Evolutionary conservation across 2,329 filamentous ascomycete species (phyloP).

Genomic region (Orbilia quercus): DNA sequence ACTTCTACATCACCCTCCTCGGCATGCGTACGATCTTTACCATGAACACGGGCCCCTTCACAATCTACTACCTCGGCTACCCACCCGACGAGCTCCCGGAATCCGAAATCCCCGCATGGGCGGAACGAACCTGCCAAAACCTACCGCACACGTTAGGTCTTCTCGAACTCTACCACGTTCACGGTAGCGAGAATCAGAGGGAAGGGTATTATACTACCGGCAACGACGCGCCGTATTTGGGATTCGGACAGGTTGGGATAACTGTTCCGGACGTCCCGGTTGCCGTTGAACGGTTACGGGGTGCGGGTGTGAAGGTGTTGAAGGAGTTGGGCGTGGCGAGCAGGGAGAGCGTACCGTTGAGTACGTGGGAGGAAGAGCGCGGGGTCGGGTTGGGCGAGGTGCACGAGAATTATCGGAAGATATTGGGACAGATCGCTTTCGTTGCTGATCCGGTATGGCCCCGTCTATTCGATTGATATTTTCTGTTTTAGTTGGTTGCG

Average conservation of each 20-base stretch:
- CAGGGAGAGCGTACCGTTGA: conserved; percentile 60
- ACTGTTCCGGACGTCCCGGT: conserved; percentile 61
- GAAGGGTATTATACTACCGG: conserved; percentile 59
- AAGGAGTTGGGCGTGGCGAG: conserved; percentile 59
- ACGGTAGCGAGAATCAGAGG: conserved; percentile 56
- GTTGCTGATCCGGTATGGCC: conserved; percentile 60
- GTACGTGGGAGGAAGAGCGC: conserved; percentile 35
- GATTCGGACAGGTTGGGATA: conserved; percentile 62
- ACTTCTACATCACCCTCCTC: conserved; percentile 62
- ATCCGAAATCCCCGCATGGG: conserved; percentile 37
- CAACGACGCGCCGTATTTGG: conserved; percentile 60
- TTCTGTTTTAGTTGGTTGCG: not conserved
- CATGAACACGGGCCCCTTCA: conserved; percentile 62
- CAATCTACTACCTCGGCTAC: conserved; percentile 62
- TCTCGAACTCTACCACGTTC: conserved; percentile 62
- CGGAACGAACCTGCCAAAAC: conserved; percentile 20
- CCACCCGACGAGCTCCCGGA: conserved; percentile 23
- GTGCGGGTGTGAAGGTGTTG: conserved; percentile 33
- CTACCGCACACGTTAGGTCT: conserved; percentile 58
- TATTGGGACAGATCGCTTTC: conserved; percentile 62
- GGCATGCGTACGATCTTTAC: conserved; percentile 62
- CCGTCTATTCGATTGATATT: too few relatives aligned
- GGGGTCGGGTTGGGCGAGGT: conserved; percentile 57
- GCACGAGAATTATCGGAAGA: conserved; percentile 60
- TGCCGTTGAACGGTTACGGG: conserved; percentile 57